Conservation (phyloP, 768 basidiomycete species). For the Cystobasidium tubakii region DNA sequence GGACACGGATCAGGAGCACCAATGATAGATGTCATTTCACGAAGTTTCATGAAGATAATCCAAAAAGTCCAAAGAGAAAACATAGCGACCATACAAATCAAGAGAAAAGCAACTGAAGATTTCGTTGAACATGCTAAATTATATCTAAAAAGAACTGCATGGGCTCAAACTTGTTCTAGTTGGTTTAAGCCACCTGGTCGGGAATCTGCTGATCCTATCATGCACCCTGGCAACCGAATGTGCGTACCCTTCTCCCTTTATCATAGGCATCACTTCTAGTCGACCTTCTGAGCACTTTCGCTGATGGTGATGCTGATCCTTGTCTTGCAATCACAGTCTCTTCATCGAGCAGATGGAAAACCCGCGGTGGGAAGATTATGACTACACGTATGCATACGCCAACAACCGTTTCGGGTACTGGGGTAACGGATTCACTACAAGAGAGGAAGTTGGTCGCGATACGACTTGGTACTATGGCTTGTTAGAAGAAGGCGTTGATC, state of each 20-base stretch:
- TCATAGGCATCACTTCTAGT: no score
- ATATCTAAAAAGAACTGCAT: slow-evolving; percentile 41
- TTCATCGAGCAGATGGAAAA: slow-evolving; percentile 38
- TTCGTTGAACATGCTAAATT: slow-evolving; percentile 42
- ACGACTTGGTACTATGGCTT: slow-evolving; percentile 32
- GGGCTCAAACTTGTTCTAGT: slow-evolving; percentile 40
- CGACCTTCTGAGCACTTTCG: no score
- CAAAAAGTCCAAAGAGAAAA: slow-evolving; percentile 41
- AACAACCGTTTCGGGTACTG: slow-evolving; percentile 41
- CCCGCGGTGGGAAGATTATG: slow-evolving; percentile 42
- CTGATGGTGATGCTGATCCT: no score
- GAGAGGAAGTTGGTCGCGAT: slow-evolving; percentile 41
- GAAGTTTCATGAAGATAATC: slow-evolving; percentile 39
- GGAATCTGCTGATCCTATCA: slow-evolving; percentile 33
- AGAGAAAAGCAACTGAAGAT: slow-evolving; percentile 36
- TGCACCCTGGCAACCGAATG: slow-evolving; percentile 41
- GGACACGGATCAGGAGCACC: slow-evolving; percentile 43
- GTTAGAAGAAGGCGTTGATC: slow-evolving; percentile 1
- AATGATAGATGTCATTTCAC: slow-evolving; percentile 41
- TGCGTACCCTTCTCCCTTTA: not conserved
- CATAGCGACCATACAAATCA: slow-evolving; percentile 37
- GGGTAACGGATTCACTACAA: slow-evolving; percentile 42
- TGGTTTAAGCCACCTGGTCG: slow-evolving; percentile 44
- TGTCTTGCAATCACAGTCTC: not conserved
- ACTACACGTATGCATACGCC: slow-evolving; percentile 31